These are phyloP conservation scores for Pezicula radicicola DNA, from an alignment of 2,329 filamentous ascomycete species.

Conservation along the genomic window DNA sequence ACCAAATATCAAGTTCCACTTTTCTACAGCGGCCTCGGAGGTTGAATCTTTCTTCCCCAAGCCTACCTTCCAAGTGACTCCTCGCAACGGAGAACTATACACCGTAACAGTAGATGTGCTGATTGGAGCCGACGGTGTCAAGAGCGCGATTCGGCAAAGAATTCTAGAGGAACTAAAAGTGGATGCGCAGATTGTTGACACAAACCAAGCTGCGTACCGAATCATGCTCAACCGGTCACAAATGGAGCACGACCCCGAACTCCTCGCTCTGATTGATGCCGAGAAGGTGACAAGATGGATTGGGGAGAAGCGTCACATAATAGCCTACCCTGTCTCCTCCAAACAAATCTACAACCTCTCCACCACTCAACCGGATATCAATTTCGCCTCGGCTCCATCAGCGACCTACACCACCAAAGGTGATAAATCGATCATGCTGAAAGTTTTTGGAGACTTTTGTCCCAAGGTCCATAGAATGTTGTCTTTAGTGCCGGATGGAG, in stretches of 20 bases:
- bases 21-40: slow-evolving; percentile 53
- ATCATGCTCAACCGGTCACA: slow-evolving; percentile 70
- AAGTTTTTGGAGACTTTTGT: slow-evolving; percentile 61
- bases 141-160: slow-evolving; percentile 45
- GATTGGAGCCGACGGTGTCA: slow-evolving; percentile 54
- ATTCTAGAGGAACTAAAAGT: slow-evolving; percentile 49
- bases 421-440: slow-evolving; percentile 57
- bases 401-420: slow-evolving; percentile 62
- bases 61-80: slow-evolving; percentile 56
- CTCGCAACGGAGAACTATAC: slow-evolving; percentile 50
- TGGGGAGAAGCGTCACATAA: slow-evolving; percentile 71
- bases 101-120: slow-evolving; percentile 51
- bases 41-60: slow-evolving; percentile 58
- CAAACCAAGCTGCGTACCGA: slow-evolving; percentile 74
- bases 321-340: slow-evolving; percentile 70
- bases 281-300: slow-evolving; percentile 74
- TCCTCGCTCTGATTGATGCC: slow-evolving; percentile 63
- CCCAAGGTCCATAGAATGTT: slow-evolving; percentile 56
- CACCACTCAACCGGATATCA: slow-evolving; percentile 57
- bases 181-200: slow-evolving; percentile 56
- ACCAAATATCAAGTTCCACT: slow-evolving; percentile 64
- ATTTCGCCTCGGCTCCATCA: slow-evolving; percentile 55
- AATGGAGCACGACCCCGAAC: slow-evolving; percentile 64
- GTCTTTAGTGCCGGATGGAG: slow-evolving; percentile 55
- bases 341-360: slow-evolving; percentile 66